A percentile compares a stretch with the other conserved stretches of the same genome.
These are phyloP conservation scores for Madurella mycetomatis DNA, from an alignment of 2,329 filamentous ascomycete genomes.

Conservation along the genomic window DNA sequence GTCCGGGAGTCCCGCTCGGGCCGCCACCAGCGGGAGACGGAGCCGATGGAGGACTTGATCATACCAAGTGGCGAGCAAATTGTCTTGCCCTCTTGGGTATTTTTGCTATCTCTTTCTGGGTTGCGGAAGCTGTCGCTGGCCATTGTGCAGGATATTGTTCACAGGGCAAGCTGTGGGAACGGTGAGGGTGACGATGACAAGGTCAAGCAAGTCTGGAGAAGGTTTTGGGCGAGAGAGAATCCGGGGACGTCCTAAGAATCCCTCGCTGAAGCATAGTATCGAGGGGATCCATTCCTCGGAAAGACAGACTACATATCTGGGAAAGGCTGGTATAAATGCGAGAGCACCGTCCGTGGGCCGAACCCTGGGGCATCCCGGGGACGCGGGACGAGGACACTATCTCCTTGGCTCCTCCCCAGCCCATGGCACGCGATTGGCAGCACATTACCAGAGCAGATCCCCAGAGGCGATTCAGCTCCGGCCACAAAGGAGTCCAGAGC, in stretches of 20 bases:
- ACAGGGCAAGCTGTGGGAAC: no score
- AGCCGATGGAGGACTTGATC: slow-evolving; percentile 12
- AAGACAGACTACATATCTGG: not conserved
- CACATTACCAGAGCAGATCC: no score
- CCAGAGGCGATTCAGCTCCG: no score
- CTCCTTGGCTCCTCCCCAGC: no score
- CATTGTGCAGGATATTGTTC: not conserved
- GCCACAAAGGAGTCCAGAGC: no score
- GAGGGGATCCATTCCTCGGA: slow-evolving; percentile 4
- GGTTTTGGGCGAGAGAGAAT: not conserved
- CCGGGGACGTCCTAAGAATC: not conserved
- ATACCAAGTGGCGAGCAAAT: slow-evolving; percentile 14
- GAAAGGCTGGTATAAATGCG: not conserved
- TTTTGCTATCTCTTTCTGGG: not conserved
- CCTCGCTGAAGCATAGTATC: not conserved
- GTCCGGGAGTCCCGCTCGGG: slow-evolving; percentile 1
- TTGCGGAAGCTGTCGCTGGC: not conserved
- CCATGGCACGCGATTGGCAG: no score
- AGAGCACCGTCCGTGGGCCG: not conserved
- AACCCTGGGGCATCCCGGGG: not conserved
- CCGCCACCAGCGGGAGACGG: slow-evolving; percentile 17
- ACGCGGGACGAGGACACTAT: not conserved
- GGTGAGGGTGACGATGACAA: no score
- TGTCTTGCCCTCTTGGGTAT: not conserved
- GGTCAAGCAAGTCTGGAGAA: not conserved